phyloP scores from a whole-genome alignment of 1,139 yeast genomes.

The Hyphopichia pseudoburtonii region DNA sequence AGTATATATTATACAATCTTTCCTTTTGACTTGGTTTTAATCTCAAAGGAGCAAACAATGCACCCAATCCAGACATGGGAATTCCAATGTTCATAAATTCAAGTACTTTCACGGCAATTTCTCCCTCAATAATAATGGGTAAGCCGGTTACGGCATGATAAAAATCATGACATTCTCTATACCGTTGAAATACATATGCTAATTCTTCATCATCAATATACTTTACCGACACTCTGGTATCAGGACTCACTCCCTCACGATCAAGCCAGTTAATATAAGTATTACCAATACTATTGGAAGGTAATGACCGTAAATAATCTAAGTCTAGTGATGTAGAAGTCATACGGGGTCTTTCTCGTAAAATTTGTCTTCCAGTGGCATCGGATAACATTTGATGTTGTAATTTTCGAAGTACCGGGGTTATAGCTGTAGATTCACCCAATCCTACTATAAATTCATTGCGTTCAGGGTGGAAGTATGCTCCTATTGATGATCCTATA shows the following conservation, averaged over 20 bases:
- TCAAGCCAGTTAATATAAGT: conserved; percentile 81
- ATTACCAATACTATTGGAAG: conserved; percentile 74
- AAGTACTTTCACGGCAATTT: conserved; percentile 86
- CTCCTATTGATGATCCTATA: conserved; percentile 77
- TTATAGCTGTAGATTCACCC: conserved; percentile 89
- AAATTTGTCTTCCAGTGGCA: conserved; percentile 71
- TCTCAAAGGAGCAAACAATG: conserved; percentile 78
- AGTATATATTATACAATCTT: conserved; percentile 59
- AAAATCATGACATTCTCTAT: conserved; percentile 96
- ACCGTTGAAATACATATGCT: conserved; percentile 88
- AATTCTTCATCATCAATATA: conserved; percentile 88
- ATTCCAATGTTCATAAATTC: conserved; percentile 92
- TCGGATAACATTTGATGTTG: conserved; percentile 75
- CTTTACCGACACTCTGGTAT: conserved; percentile 83
- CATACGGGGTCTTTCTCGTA: conserved; percentile 80
- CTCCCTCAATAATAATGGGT: conserved; percentile 94
- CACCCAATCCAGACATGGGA: conserved; percentile 95
- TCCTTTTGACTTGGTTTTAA: conserved; percentile 56
- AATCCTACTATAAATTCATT: conserved; percentile 85
- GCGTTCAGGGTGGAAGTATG: conserved; percentile 78
- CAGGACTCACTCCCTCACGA: conserved; percentile 89
- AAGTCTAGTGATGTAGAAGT: conserved; percentile 71
- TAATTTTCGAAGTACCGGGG: conserved; percentile 59
- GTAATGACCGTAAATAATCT: conserved; percentile 57
- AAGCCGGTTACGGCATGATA: conserved; percentile 90